Conservation (phyloP, 371 early-diverging fungal genomes). For the Umbelopsis sp. region DNA sequence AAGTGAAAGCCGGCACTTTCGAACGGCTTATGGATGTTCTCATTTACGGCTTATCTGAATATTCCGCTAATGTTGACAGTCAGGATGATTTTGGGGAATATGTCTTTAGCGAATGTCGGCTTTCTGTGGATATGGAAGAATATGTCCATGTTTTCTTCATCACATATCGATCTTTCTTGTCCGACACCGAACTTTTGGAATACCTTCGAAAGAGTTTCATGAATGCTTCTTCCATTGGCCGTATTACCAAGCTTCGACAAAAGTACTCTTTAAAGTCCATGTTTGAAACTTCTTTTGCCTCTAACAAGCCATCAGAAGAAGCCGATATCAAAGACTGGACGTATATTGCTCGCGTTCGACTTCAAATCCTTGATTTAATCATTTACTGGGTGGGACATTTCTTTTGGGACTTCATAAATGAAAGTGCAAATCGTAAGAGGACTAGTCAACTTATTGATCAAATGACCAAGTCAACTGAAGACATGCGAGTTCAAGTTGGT, state of each 20-base stretch:
- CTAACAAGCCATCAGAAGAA: conserved; percentile 6
- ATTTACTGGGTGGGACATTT: conserved; percentile 68
- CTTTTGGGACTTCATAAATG: conserved; percentile 72
- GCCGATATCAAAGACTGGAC: conserved; percentile 40
- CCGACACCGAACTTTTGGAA: conserved; percentile 50
- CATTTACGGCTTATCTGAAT: conserved; percentile 52
- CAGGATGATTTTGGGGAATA: conserved; percentile 51
- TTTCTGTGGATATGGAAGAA: conserved; percentile 51
- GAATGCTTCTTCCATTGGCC: conserved; percentile 34
- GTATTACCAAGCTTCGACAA: conserved; percentile 12
- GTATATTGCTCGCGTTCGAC: conserved; percentile 41
- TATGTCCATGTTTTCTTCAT: conserved; percentile 56
- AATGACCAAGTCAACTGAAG: conserved; percentile 24
- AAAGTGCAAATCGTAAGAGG: conserved; percentile 43
- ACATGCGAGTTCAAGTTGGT: conserved; percentile 6
- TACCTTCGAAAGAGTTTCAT: conserved; percentile 50
- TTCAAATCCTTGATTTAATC: conserved; percentile 57
- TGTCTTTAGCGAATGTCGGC: conserved; percentile 28
- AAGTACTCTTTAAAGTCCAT: conserved; percentile 15
- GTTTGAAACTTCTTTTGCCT: conserved; percentile 6
- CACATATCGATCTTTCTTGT: conserved; percentile 62
- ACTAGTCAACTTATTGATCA: conserved; percentile 30
- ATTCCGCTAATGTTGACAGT: conserved; percentile 33
- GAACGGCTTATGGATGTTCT: conserved; percentile 56
- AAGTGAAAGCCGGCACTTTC: conserved; percentile 59